phyloP scores from a whole-genome alignment of 495 filamentous ascomycete genomes.

The Wilcoxina mikolae region DNA sequence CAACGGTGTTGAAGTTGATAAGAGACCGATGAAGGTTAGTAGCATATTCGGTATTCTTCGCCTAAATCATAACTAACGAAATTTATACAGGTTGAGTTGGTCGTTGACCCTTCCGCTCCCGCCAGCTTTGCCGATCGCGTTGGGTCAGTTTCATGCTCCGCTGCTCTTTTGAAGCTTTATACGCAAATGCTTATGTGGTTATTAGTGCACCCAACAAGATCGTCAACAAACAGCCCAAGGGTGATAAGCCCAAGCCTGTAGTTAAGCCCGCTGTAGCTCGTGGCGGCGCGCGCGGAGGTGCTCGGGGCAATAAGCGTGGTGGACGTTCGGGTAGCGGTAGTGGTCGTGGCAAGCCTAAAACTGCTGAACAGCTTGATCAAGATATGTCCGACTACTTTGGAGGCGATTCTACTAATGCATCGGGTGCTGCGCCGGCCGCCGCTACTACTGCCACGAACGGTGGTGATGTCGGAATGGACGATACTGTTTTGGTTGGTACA shows the following conservation, averaged over 20 bases:
- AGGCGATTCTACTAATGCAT: constrained; percentile 24
- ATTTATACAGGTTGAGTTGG: constrained; percentile 60
- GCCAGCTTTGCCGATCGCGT: constrained; percentile 72
- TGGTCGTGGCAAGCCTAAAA: constrained; percentile 54
- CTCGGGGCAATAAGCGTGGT: constrained; percentile 34
- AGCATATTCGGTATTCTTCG: neutral
- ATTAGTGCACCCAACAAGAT: constrained; percentile 43
- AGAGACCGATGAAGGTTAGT: constrained; percentile 73
- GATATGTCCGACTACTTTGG: constrained; percentile 90
- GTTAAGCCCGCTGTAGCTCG: constrained; percentile 28
- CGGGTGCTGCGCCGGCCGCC: constrained; percentile 30
- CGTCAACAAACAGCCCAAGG: constrained; percentile 29
- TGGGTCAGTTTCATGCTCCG: constrained; percentile 43
- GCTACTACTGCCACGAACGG: constrained; percentile 35
- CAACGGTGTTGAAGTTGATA: constrained; percentile 79
- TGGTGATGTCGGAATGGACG: constrained; percentile 35
- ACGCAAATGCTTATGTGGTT: constrained; percentile 24
- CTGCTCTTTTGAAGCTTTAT: neutral
- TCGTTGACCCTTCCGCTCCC: constrained; percentile 60
- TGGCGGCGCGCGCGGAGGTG: constrained; percentile 31
- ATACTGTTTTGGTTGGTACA: constrained; percentile 27
- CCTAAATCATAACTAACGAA: constrained; percentile 21
- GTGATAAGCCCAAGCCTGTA: constrained; percentile 47
- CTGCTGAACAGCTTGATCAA: constrained; percentile 76
- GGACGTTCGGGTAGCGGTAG: constrained; percentile 42